Evolutionary conservation across 208 protist species (phyloP).

Genomic region (Trypanosoma cruzi): DNA sequence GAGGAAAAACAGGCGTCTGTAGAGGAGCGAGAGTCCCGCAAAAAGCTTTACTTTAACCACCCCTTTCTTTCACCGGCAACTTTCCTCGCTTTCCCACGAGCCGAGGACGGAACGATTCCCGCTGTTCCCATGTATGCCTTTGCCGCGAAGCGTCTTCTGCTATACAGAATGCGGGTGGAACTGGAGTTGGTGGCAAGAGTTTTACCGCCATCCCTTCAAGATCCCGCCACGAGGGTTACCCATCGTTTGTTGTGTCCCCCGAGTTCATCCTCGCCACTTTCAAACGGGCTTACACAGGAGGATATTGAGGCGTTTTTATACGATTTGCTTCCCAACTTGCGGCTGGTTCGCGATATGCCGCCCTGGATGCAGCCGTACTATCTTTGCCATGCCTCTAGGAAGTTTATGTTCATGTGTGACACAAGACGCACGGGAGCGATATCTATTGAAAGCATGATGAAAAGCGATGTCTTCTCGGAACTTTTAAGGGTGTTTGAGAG

Average conservation of each 20-base stretch:
- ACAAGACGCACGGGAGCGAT: constrained; percentile 68
- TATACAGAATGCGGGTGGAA: constrained; percentile 83
- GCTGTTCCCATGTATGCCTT: constrained; percentile 86
- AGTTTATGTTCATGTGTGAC: constrained; percentile 95
- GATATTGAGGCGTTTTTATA: constrained; percentile 84
- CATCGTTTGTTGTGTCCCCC: constrained; percentile 45
- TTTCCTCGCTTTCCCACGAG: constrained; percentile 75
- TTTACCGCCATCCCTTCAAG: constrained; percentile 38
- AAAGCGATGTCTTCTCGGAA: constrained; percentile 89
- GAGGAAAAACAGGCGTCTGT: constrained; percentile 35
- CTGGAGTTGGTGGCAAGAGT: constrained; percentile 66
- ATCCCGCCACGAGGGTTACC: constrained; percentile 19
- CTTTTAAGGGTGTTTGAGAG: constrained; percentile 90
- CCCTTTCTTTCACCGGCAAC: constrained; percentile 87
- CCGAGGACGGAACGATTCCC: constrained; percentile 53
- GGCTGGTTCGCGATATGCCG: constrained; percentile 79
- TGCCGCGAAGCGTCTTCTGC: constrained; percentile 77
- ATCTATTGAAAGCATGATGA: constrained; percentile 82
- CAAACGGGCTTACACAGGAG: constrained; percentile 79
- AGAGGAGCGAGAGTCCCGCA: constrained; percentile 36
- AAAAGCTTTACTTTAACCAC: constrained; percentile 77
- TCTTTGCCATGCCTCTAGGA: constrained; percentile 87
- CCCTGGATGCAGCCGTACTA: constrained; percentile 92
- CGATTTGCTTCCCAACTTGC: constrained; percentile 74
- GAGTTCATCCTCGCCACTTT: constrained; percentile 77